Evolutionary conservation across 371 early-diverging fungal genomes (phyloP), one percentile per base, ranked within the genome.

Genomic region (Chytridiales sp.): DNA sequence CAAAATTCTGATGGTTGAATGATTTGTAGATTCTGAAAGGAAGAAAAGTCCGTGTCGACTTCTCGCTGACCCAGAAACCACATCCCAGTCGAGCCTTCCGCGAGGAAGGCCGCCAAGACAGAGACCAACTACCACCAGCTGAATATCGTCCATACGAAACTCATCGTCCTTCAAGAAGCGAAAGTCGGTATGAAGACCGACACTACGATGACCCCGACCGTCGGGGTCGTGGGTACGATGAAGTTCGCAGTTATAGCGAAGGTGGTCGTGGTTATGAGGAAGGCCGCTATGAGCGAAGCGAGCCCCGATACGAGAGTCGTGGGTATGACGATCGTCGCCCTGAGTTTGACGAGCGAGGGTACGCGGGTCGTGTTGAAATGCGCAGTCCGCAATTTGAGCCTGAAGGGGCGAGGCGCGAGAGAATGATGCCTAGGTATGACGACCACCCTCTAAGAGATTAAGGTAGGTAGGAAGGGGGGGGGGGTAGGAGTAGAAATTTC

Each of bases 261-360:
- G 61, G 26, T 9, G 47, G 35, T 11, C 42, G 30, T 13, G 8
- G 31, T 35, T 36, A 46, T 29, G 50, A 38, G 42, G 69, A 73
- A 26, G 81, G 84, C 48, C 49, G 59, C 21, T 27, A 41, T 35
- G 66, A 67, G 22, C 42, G 55, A 22, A 8, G 53, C 17, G 40
- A 61, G n/a, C n/a, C n/a, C n/a, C n/a, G n/a, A n/a, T n/a, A n/a
- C n/a, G n/a, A n/a, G n/a, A n/a, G n/a, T n/a, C n/a, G n/a, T n/a
- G n/a, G n/a, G n/a, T n/a, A n/a, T n/a, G n/a, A n/a, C n/a, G n/a
- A n/a, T n/a, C n/a, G n/a, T n/a, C n/a, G n/a, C n/a, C n/a, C n/a
- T n/a, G n/a, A n/a, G n/a, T n/a, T n/a, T n/a, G n/a, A n/a, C n/a
- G n/a, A n/a, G n/a, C n/a, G n/a, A n/a, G n/a, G n/a, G n/a, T n/a